These are phyloP conservation scores for Melampsora larici-populina DNA, from an alignment of 1,284 basidiomycete species.

Conservation along the genomic window DNA sequence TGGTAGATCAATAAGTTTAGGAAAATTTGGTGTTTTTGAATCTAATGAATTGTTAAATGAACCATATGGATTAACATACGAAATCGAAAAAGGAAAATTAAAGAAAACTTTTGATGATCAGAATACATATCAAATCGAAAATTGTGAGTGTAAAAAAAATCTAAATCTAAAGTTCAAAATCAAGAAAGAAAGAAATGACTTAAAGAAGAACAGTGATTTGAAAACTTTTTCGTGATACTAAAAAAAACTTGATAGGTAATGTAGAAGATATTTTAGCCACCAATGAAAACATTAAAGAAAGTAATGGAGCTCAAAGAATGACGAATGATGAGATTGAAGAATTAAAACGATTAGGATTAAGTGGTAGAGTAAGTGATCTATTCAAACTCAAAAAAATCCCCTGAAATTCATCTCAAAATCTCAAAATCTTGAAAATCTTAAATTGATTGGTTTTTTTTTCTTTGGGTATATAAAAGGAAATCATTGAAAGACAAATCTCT, in stretches of 20 bases:
- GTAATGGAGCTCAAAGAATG: slow-evolving; percentile 50
- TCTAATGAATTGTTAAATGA: slow-evolving; percentile 51
- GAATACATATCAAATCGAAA: too few species aligned
- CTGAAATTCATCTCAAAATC: too few species aligned
- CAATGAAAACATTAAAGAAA: slow-evolving; percentile 54
- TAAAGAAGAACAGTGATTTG: too few species aligned
- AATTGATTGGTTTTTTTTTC: not conserved
- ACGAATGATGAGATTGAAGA: slow-evolving; percentile 52
- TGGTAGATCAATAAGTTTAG: slow-evolving; percentile 50
- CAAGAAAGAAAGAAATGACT: too few species aligned
- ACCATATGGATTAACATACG: slow-evolving; percentile 53
- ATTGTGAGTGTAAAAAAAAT: not conserved
- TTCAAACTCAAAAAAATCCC: too few species aligned
- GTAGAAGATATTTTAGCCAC: slow-evolving; percentile 51
- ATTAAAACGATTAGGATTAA: slow-evolving; percentile 51
- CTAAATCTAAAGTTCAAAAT: not conserved
- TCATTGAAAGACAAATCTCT: slow-evolving; percentile 86
- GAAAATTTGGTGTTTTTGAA: slow-evolving; percentile 53
- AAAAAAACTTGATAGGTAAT: slow-evolving; percentile 39
- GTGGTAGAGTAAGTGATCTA: slow-evolving; percentile 46
- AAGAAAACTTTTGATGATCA: too few species aligned
- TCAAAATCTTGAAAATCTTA: too few species aligned
- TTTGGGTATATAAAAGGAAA: slow-evolving; percentile 61
- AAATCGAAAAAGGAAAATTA: slow-evolving; percentile 46
- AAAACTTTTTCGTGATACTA: too few species aligned